Percentiles rank a stretch among this genome's conserved stretches.
Conservation (phyloP, 1,139 yeast genomes). For the Hanseniaspora uvarum region DNA sequence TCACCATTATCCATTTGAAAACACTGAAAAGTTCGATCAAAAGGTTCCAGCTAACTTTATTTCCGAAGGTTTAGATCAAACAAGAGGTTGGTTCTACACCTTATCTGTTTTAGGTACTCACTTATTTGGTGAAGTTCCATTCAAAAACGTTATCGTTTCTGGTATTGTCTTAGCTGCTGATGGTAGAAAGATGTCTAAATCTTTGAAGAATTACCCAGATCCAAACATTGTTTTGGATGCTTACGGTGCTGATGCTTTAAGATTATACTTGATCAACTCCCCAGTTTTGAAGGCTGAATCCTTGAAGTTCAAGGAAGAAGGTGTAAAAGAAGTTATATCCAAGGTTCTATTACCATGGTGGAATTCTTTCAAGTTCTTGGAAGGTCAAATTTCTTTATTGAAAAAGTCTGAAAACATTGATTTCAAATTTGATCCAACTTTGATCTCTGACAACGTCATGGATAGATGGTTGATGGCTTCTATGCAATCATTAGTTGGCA, state of each 20-base stretch:
- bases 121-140: conserved; percentile 83
- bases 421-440: conserved; percentile 58
- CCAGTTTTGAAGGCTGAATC: conserved; percentile 96
- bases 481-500: conserved; percentile 76
- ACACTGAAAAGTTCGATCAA: conserved; percentile 52
- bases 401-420: conserved; percentile 64
- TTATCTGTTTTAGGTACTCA: conserved; percentile 93
- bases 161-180: conserved; percentile 97
- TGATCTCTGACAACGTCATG: conserved; percentile 77
- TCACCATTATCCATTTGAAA: conserved; percentile 92
- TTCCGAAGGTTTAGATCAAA: conserved; percentile 97
- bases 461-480: conserved; percentile 96
- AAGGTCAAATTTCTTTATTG: conserved; percentile 79
- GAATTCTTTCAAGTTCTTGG: conserved; percentile 92
- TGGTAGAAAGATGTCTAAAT: conserved; percentile 98
- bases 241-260: conserved; percentile 96
- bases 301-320: conserved; percentile 93
- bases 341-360: conserved; percentile 96
- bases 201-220: conserved; percentile 96
- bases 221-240: conserved; percentile 69
- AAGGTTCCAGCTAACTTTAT: conserved; percentile 95
- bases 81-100: conserved; percentile 99
- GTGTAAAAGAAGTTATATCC: conserved; percentile 94
- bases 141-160: conserved; percentile 86
- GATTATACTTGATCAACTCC: conserved; percentile 90